Evolutionary conservation across 306 rosid species (phyloP).

Genomic region (Dalbergia cochinchinensis): DNA sequence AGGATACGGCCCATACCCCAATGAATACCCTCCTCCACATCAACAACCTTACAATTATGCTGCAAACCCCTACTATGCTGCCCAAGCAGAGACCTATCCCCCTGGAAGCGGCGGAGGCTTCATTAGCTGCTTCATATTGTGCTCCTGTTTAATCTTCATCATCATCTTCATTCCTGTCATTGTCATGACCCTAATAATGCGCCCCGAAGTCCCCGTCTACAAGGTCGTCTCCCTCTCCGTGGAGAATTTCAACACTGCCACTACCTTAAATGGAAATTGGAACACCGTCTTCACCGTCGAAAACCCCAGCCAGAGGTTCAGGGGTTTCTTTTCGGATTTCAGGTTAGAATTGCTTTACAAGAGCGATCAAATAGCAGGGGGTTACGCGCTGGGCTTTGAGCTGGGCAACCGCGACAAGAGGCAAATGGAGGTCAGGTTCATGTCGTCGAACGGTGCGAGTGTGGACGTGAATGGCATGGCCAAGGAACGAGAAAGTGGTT

Average conservation of each 20-base stretch:
- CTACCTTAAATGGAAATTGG: constrained; percentile 52
- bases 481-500: constrained; percentile 6
- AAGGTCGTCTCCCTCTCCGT: constrained; percentile 49
- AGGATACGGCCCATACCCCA: too few relatives aligned
- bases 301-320: constrained; percentile 50
- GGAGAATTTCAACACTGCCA: constrained; percentile 43
- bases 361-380: background rate
- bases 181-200: constrained; percentile 33
- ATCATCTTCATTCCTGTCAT: constrained; percentile 14
- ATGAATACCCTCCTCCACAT: constrained; percentile 31
- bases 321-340: constrained; percentile 4
- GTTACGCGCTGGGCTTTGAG: constrained; percentile 35
- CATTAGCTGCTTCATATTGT: constrained; percentile 47
- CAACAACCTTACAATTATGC: background rate
- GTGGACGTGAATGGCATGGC: constrained; percentile 5
- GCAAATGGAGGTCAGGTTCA: constrained; percentile 20
- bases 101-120: constrained; percentile 3
- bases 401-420: constrained; percentile 8
- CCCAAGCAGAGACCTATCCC: background rate
- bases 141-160: background rate
- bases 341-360: constrained; percentile 42
- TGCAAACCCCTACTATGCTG: background rate
- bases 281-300: constrained; percentile 22
- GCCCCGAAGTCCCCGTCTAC: constrained; percentile 51
- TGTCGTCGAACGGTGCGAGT: background rate